Conservation (phyloP, 2,329 filamentous ascomycete species). For the Colletotrichum sp. region DNA sequence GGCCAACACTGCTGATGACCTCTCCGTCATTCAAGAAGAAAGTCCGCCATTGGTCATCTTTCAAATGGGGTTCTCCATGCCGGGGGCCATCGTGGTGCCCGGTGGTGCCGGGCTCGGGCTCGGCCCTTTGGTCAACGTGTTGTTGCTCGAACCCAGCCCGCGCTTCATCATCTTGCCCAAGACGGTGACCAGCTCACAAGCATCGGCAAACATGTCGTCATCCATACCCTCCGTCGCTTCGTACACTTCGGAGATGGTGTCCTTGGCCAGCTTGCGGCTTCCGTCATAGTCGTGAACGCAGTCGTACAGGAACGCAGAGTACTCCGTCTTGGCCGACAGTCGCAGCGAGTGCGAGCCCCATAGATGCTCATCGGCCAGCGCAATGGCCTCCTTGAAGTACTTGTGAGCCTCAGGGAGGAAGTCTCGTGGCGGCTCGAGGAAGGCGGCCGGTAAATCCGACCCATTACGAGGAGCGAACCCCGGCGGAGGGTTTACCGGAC, state of each 20-base stretch:
- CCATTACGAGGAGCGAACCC: constrained; percentile 50
- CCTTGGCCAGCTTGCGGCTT: constrained; percentile 78
- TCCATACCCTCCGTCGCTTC: constrained; percentile 91
- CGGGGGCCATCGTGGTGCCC: constrained; percentile 27
- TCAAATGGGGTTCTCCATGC: constrained; percentile 52
- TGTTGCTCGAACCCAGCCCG: constrained; percentile 53
- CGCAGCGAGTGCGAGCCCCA: constrained; percentile 90
- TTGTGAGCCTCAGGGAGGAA: constrained; percentile 83
- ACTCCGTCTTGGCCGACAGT: constrained; percentile 89
- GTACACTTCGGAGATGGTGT: constrained; percentile 89
- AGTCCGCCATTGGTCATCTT: background rate
- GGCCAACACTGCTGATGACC: background rate
- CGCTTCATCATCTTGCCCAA: constrained; percentile 89
- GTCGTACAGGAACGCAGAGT: constrained; percentile 91
- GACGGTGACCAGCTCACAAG: constrained; percentile 84
- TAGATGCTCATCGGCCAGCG: constrained; percentile 76
- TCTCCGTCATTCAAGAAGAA: background rate
- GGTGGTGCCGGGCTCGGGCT: constrained; percentile 30
- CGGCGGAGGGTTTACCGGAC: constrained; percentile 62
- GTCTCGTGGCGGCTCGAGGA: constrained; percentile 79
- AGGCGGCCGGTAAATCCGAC: constrained; percentile 48
- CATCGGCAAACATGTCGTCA: constrained; percentile 93
- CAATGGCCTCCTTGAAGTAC: constrained; percentile 80
- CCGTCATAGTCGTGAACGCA: constrained; percentile 83
- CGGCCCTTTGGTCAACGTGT: constrained; percentile 36